phyloP scores from a whole-genome alignment of 163 green algal species.

The Volvox carteri region DNA sequence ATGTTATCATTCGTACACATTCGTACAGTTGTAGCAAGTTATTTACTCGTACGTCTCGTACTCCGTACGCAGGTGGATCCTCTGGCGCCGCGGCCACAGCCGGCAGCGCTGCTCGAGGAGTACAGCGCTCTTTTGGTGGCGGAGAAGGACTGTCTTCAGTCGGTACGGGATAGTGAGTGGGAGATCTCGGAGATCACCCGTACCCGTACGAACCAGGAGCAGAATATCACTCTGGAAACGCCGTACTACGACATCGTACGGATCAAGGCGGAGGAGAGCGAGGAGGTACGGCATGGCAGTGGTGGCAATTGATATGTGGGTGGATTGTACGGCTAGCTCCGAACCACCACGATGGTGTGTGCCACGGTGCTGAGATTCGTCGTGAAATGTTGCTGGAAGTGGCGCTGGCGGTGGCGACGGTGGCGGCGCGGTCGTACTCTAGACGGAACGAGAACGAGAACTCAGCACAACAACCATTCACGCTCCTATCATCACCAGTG shows the following conservation, averaged over 20 bases:
- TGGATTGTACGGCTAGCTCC: too few relatives aligned
- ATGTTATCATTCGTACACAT: too few relatives aligned
- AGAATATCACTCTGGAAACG: slow-evolving; percentile 80
- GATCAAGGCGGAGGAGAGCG: slow-evolving; percentile 79
- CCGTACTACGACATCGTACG: slow-evolving; percentile 90
- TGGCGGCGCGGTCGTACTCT: too few relatives aligned
- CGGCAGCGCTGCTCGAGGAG: slow-evolving; percentile 78
- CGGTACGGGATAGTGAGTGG: slow-evolving; percentile 80
- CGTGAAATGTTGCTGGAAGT: too few relatives aligned
- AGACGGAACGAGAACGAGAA: too few relatives aligned
- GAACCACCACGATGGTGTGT: too few relatives aligned
- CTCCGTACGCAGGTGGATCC: slow-evolving; percentile 79
- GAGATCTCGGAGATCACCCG: slow-evolving; percentile 82
- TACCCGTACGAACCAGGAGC: slow-evolving; percentile 82
- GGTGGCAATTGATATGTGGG: not conserved
- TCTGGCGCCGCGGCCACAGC: slow-evolving; percentile 65
- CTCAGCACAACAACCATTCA: too few relatives aligned
- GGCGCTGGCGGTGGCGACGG: too few relatives aligned
- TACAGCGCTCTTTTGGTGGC: slow-evolving; percentile 77
- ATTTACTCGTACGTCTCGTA: not conserved
- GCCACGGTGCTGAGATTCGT: too few relatives aligned
- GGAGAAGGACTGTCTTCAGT: slow-evolving; percentile 83
- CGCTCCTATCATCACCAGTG: too few relatives aligned
- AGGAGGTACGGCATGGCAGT: slow-evolving; percentile 66
- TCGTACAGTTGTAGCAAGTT: too few relatives aligned